phyloP scores from a whole-genome alignment of 768 basidiomycete genomes.

The Termitomyces sp. region DNA sequence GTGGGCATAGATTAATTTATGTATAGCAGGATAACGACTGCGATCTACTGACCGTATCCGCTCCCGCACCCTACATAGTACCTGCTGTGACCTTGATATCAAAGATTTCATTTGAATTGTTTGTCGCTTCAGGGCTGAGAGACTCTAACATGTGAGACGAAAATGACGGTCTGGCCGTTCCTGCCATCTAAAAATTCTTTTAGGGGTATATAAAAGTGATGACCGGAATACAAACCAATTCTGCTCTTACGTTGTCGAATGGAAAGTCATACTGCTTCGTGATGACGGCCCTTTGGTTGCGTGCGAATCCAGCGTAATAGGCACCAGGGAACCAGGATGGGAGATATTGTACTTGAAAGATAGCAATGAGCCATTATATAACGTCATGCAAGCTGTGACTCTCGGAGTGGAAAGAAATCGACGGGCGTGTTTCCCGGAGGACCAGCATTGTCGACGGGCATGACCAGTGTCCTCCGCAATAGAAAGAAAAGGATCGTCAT shows the following conservation, averaged over 20 bases:
- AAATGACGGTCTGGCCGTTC: background rate
- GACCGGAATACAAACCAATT: constrained; percentile 21
- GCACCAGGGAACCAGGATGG: constrained; percentile 29
- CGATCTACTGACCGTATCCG: constrained; percentile 25
- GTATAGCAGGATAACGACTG: too few species aligned
- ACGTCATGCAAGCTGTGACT: too few species aligned
- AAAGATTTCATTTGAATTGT: too few species aligned
- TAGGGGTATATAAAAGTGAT: background rate
- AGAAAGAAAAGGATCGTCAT: too few species aligned
- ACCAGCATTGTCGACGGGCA: too few species aligned
- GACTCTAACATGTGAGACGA: background rate
- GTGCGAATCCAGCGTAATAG: constrained; percentile 15
- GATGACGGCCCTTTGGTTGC: constrained; percentile 3
- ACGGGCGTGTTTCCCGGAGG: constrained; percentile 4
- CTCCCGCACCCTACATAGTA: constrained; percentile 21
- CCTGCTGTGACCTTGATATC: constrained; percentile 13
- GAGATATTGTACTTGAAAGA: constrained; percentile 25
- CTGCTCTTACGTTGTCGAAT: constrained; percentile 14
- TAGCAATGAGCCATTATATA: too few species aligned
- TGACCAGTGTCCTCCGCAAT: too few species aligned
- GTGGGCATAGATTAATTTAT: background rate
- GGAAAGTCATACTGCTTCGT: constrained; percentile 1
- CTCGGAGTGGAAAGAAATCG: constrained; percentile 12
- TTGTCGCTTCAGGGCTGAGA: background rate
- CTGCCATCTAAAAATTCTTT: background rate